Percentiles rank a stretch among this genome's conserved stretches.
Evolutionary conservation across 2,329 filamentous ascomycete species (phyloP).

Genomic region (Fusarium pilosicola): DNA sequence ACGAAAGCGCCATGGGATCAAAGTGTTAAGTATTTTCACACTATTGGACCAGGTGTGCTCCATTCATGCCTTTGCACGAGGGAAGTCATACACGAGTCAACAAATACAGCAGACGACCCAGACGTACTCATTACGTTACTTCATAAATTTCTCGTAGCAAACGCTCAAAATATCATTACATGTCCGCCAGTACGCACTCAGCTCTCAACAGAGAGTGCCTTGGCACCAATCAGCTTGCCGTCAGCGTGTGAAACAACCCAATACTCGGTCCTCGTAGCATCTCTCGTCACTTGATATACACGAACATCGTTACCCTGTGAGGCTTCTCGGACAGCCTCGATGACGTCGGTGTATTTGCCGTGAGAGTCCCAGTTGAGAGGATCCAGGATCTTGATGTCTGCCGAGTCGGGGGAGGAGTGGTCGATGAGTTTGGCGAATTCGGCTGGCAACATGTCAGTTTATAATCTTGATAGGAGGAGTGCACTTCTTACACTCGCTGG

Average conservation of each 20-base stretch:
- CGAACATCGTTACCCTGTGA: conserved; percentile 73
- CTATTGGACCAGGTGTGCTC: not conserved
- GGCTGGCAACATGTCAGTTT: conserved; percentile 55
- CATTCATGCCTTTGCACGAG: not conserved
- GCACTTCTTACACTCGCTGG: conserved; percentile 66
- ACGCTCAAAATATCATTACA: not conserved
- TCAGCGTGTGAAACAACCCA: conserved; percentile 76
- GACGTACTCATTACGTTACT: not conserved
- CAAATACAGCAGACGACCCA: not conserved
- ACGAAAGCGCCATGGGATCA: not conserved
- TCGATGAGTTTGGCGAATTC: conserved; percentile 76
- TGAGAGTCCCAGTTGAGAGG: conserved; percentile 77
- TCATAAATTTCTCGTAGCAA: not conserved
- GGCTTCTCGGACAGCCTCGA: conserved; percentile 74
- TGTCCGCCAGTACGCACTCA: conserved; percentile 7
- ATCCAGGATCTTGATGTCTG: conserved; percentile 72
- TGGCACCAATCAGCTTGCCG: conserved; percentile 77
- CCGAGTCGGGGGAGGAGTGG: conserved; percentile 62
- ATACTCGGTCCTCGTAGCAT: conserved; percentile 76
- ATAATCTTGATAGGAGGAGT: not conserved
- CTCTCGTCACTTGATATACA: conserved; percentile 76
- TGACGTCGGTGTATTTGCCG: conserved; percentile 74
- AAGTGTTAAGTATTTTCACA: not conserved
- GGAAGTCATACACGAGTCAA: not conserved
- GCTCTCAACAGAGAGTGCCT: conserved; percentile 79